phyloP scores from a whole-genome alignment of 805 yeast species.

The Candida lessepsii region DNA sequence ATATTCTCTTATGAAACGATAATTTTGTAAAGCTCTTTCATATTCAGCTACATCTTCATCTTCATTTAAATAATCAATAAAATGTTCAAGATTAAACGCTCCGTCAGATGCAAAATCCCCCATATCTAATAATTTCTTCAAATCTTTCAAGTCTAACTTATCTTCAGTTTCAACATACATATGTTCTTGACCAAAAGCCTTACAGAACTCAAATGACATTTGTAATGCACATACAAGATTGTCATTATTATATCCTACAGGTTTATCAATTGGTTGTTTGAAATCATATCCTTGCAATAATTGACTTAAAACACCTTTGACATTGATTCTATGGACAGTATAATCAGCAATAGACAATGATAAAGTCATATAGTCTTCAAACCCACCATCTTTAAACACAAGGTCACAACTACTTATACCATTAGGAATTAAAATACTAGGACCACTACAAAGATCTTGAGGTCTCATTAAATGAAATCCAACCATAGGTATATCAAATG shows the following conservation, averaged over 20 bases:
- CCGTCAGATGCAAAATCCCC: conserved; percentile 9
- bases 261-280: conserved; percentile 8
- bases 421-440: conserved; percentile 36
- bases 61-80: conserved; percentile 12
- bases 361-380: conserved; percentile 31
- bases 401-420: conserved; percentile 32
- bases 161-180: neutral
- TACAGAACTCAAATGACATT: conserved; percentile 28
- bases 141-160: neutral
- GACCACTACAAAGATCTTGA: conserved; percentile 26
- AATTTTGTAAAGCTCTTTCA: conserved; percentile 10
- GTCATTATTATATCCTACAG: conserved; percentile 26
- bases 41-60: conserved; percentile 13
- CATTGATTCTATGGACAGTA: conserved; percentile 34
- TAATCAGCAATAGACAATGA: conserved; percentile 37
- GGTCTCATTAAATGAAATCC: conserved; percentile 25
- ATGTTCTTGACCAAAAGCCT: conserved; percentile 22
- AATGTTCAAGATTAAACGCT: conserved; percentile 12
- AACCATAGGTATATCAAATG: conserved; percentile 30
- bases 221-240: conserved; percentile 33
- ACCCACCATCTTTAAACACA: neutral
- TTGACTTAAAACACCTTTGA: conserved; percentile 31
- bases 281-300: conserved; percentile 13
- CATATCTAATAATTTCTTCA: conserved; percentile 10
- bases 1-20: neutral